Evolutionary conservation across 805 yeast species (phyloP), one percentile per base, ranked within the genome.

Genomic region (Candida succiphila): DNA sequence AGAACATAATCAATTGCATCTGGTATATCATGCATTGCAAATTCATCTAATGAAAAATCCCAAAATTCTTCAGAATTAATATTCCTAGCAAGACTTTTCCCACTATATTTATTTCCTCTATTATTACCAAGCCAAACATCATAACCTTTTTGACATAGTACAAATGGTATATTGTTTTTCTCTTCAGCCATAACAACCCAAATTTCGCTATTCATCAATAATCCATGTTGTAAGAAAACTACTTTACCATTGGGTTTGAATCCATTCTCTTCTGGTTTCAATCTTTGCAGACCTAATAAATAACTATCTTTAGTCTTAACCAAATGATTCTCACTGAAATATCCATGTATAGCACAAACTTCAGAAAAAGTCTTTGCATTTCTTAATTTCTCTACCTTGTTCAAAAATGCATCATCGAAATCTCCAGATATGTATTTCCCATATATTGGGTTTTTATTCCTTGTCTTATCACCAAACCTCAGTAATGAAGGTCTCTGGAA

Each of bases 121-220:
- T 84, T 85, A 54, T 85, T 85, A 1, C 96, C 96, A 41, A 88
- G 61, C 96, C 96, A 88, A 8, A 89, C 95, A 51, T 88, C 97
- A 53, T 75, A 88, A 3, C 96, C 96, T 30, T 75, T 52, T 37
- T 87, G 86, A 39, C 78, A 78, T 23, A 89, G 64, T 3, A 74
- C 60, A 51, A 83, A 80, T 0, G 97, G 96, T 31, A 92, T 57
- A 41, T 77, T 75, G 30, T 66, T 62, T 9, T 44, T 34, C 4
- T 38, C 42, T 2, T 41, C 57, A 38, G 38, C 69, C 63, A 38
- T 68, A 55, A 37, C 61, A 37, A 51, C 75, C 68, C 49, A 76
- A 54, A 83, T 65, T 48, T 92, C 97, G 29, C 88, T 76, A 52
- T 78, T 78, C 92, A 87, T 88, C 39, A 89, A 63, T 32, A 89